Conservation (phyloP, 2,329 filamentous ascomycete species). For the Pseudogymnoascus sp. region DNA sequence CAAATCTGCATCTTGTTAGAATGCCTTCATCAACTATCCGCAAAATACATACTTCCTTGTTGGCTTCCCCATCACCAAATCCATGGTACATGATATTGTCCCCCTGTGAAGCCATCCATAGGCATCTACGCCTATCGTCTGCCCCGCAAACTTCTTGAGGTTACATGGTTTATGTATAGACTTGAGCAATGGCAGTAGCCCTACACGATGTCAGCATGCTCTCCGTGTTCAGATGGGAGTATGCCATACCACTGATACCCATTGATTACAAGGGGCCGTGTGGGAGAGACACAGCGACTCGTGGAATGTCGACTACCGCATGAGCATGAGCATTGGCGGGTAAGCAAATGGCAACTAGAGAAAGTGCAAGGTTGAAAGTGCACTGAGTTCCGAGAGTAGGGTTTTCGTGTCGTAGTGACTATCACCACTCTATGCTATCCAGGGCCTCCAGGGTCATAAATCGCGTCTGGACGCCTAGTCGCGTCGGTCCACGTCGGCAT, state of each 20-base stretch:
- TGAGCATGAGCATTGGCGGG: constrained; percentile 7
- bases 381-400: not conserved
- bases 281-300: constrained; percentile 14
- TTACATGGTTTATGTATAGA: constrained; percentile 88
- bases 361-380: not conserved
- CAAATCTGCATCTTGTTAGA: constrained; percentile 51
- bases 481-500: constrained; percentile 8
- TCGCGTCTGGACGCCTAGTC: not conserved
- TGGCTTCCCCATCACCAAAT: constrained; percentile 79
- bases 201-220: constrained; percentile 36
- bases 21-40: constrained; percentile 11
- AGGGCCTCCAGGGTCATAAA: not conserved
- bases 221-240: not conserved
- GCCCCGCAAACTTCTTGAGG: constrained; percentile 76
- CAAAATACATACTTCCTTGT: constrained; percentile 63
- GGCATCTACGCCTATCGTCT: constrained; percentile 88
- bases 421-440: not conserved
- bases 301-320: constrained; percentile 8
- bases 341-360: not conserved
- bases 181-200: constrained; percentile 83
- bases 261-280: constrained; percentile 18
- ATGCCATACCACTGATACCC: constrained; percentile 22
- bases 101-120: constrained; percentile 98
- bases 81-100: constrained; percentile 80
- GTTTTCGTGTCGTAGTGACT: not conserved